These are phyloP conservation scores for Scytalidium sp. DNA, from an alignment of 2,329 filamentous ascomycete species.

Conservation along the genomic window DNA sequence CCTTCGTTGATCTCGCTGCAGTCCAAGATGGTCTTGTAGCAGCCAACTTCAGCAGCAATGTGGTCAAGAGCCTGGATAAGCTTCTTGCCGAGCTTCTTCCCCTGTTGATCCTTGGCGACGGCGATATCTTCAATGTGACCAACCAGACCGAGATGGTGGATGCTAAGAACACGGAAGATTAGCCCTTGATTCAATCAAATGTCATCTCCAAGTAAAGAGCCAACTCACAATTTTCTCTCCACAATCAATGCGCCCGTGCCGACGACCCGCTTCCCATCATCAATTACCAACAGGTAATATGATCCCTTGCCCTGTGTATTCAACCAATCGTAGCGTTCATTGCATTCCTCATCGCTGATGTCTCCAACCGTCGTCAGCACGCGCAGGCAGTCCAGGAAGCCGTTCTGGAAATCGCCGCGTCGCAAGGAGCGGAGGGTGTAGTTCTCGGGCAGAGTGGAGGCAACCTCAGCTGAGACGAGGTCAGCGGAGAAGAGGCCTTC, in stretches of 20 bases:
- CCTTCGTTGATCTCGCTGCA: constrained; percentile 96
- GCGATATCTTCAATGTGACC: constrained; percentile 99
- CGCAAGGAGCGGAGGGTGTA: constrained; percentile 82
- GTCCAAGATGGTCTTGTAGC: constrained; percentile 96
- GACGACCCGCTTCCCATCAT: constrained; percentile 71
- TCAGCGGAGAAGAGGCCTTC: constrained; percentile 70
- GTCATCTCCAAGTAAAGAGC: neutral
- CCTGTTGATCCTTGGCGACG: constrained; percentile 91
- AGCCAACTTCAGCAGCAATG: constrained; percentile 83
- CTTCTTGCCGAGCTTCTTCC: constrained; percentile 90
- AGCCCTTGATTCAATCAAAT: neutral
- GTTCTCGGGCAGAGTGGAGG: constrained; percentile 69
- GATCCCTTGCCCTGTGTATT: constrained; percentile 60
- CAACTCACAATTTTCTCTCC: constrained; percentile 84
- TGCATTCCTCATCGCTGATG: constrained; percentile 69
- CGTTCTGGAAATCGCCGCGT: constrained; percentile 71
- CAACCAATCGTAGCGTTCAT: constrained; percentile 79
- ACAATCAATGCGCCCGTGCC: constrained; percentile 87
- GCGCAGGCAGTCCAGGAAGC: constrained; percentile 87
- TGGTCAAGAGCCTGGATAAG: constrained; percentile 93
- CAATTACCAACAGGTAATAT: constrained; percentile 84
- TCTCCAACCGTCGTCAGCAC: constrained; percentile 93
- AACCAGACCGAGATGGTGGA: constrained; percentile 77
- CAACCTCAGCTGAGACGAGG: constrained; percentile 75
- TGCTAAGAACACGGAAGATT: constrained; percentile 43